Evolutionary conservation across 1,284 basidiomycete genomes (phyloP).

Genomic region (Marasmius sp.): DNA sequence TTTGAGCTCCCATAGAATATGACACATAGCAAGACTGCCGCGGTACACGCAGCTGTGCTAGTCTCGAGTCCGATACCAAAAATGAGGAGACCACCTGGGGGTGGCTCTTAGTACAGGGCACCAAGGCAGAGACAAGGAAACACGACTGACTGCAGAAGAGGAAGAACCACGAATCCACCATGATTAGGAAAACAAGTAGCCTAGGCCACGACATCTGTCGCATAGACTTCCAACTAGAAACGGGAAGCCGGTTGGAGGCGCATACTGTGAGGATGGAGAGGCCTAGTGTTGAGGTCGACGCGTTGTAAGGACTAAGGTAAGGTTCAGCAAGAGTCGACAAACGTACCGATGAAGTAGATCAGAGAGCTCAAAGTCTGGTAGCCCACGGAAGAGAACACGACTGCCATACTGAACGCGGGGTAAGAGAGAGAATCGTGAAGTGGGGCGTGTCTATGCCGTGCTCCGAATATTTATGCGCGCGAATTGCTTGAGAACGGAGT

Average conservation of each 20-base stretch:
- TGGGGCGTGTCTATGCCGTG: too few relatives aligned
- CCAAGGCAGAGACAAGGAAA: background rate
- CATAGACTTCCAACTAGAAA: background rate
- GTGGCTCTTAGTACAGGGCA: background rate
- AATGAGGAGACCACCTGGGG: background rate
- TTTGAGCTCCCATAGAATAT: background rate
- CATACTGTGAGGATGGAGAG: background rate
- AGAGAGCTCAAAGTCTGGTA: background rate
- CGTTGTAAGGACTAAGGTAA: background rate
- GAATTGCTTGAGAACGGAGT: too few relatives aligned
- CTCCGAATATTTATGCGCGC: too few relatives aligned
- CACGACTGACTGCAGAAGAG: background rate
- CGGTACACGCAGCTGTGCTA: background rate
- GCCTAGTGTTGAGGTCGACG: background rate
- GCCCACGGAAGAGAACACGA: background rate
- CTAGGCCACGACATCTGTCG: background rate
- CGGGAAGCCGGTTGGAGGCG: background rate
- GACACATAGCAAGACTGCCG: background rate
- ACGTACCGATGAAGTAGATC: background rate
- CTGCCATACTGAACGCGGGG: background rate
- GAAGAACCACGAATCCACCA: background rate
- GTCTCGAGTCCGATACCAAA: background rate
- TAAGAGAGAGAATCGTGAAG: conserved; percentile 1
- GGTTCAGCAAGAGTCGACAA: background rate
- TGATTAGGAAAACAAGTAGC: background rate